Percentiles rank a stretch among this genome's conserved stretches.
Evolutionary conservation across 345 rosid species (phyloP).

Genomic region (Gossypioides kirkii): DNA sequence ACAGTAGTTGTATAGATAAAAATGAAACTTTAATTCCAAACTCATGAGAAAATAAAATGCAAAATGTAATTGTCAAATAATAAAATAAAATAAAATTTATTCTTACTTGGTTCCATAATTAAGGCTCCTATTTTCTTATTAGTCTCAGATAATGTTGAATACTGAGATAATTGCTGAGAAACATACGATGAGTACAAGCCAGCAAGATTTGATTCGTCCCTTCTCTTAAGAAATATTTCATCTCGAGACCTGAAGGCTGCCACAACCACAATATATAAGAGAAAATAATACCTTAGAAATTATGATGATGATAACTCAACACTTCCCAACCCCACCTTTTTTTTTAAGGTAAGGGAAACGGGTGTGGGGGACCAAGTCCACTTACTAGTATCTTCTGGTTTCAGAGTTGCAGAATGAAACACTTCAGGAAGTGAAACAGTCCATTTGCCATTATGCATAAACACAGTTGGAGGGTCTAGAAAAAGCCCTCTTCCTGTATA

Average conservation of each 20-base stretch:
- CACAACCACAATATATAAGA: slow-evolving; percentile 21
- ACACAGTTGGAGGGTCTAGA: slow-evolving; percentile 86
- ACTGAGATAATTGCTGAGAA: slow-evolving; percentile 41
- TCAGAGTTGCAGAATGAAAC: slow-evolving; percentile 28
- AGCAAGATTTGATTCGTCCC: slow-evolving; percentile 66
- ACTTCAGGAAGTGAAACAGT: slow-evolving; percentile 55
- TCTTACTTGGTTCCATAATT: slow-evolving; percentile 91
- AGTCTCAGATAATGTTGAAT: slow-evolving; percentile 28
- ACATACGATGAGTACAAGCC: slow-evolving; percentile 51
- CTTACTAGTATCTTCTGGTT: slow-evolving; percentile 40
- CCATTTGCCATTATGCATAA: slow-evolving; percentile 56
- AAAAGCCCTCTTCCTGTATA: slow-evolving; percentile 91
- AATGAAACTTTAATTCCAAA: background rate
- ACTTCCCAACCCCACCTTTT: background rate
- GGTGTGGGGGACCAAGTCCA: background rate
- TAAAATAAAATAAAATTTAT: background rate
- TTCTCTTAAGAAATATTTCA: slow-evolving; percentile 54
- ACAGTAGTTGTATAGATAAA: background rate
- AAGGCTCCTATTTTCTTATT: slow-evolving; percentile 59
- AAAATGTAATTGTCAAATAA: background rate
- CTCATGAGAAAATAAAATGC: background rate
- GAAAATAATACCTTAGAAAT: slow-evolving; percentile 9
- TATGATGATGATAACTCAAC: background rate
- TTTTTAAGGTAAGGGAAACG: background rate
- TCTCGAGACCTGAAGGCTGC: slow-evolving; percentile 63